Percentiles rank a stretch among this genome's conserved stretches.
Conservation (phyloP, 2,329 filamentous ascomycete species). For the Ophiostoma ips region DNA sequence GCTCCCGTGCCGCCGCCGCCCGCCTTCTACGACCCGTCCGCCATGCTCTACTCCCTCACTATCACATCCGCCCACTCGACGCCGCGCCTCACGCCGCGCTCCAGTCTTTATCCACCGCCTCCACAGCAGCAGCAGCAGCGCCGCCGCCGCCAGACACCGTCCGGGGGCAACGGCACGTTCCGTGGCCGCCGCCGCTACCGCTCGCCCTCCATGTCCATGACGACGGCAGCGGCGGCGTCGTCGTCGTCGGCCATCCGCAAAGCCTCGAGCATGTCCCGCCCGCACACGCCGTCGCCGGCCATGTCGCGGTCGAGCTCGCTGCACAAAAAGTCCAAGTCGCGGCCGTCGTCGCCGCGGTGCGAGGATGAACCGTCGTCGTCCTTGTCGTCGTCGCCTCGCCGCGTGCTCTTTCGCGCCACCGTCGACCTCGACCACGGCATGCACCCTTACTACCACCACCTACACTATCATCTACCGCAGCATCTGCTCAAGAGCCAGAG, state of each 20-base stretch:
- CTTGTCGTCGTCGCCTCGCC: slow-evolving; percentile 6
- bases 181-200: slow-evolving; percentile 28
- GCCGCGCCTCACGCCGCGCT: not conserved
- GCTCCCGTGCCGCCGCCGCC: not conserved
- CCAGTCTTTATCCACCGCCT: not conserved
- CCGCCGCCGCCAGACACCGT: slow-evolving; percentile 14
- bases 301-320: not conserved
- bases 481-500: not conserved
- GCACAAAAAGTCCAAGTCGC: not conserved
- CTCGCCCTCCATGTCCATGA: slow-evolving; percentile 15
- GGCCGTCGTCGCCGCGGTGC: slow-evolving; percentile 4
- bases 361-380: too few relatives aligned
- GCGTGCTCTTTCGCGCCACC: not conserved
- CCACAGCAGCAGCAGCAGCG: not conserved
- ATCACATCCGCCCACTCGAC: not conserved
- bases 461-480: not conserved
- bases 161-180: slow-evolving; percentile 25
- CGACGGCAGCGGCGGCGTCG: slow-evolving; percentile 14
- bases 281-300: slow-evolving; percentile 1
- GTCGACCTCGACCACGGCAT: slow-evolving; percentile 1
- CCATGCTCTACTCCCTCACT: not conserved
- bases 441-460: not conserved
- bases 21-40: not conserved
- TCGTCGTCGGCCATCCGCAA: slow-evolving; percentile 9
- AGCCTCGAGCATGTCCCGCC: slow-evolving; percentile 1